Evolutionary conservation across 495 filamentous ascomycete genomes (phyloP).

Genomic region (Lasiosphaeris hirsuta): DNA sequence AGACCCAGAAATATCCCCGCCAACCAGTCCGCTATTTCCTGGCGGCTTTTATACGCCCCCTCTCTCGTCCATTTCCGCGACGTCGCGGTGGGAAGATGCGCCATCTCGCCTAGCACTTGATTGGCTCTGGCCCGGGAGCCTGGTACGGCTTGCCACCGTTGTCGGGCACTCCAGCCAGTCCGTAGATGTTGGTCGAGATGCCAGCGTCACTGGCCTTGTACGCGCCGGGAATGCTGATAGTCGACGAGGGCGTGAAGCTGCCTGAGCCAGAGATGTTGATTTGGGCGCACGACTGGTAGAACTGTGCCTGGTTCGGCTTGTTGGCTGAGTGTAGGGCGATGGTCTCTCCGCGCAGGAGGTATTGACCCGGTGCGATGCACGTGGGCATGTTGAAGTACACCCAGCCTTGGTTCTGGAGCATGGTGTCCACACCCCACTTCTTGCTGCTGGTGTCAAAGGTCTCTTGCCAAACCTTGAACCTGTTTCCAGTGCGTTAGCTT

Average conservation of each 20-base stretch:
- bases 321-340: slow-evolving; percentile 51
- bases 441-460: slow-evolving; percentile 43
- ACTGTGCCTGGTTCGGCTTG: slow-evolving; percentile 47
- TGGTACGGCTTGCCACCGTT: slow-evolving; percentile 44
- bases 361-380: slow-evolving; percentile 50
- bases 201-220: slow-evolving; percentile 50
- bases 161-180: slow-evolving; percentile 41
- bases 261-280: slow-evolving; percentile 51
- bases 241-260: slow-evolving; percentile 39
- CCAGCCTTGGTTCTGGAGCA: slow-evolving; percentile 47
- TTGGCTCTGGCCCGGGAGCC: slow-evolving; percentile 43
- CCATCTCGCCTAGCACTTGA: slow-evolving; percentile 33
- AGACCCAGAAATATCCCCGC: too few species aligned
- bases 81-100: too few species aligned
- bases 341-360: slow-evolving; percentile 54
- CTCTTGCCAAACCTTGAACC: slow-evolving; percentile 52
- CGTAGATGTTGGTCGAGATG: slow-evolving; percentile 55
- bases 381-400: slow-evolving; percentile 45
- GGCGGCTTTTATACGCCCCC: too few species aligned
- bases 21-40: too few species aligned
- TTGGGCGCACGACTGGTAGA: slow-evolving; percentile 56
- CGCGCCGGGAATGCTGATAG: slow-evolving; percentile 55
- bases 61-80: too few species aligned
- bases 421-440: slow-evolving; percentile 53
- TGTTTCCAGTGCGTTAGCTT: slow-evolving; percentile 8